Percentiles rank a stretch among this genome's conserved stretches.
phyloP scores from a whole-genome alignment of 768 basidiomycete species.

The Suillus variegatus region DNA sequence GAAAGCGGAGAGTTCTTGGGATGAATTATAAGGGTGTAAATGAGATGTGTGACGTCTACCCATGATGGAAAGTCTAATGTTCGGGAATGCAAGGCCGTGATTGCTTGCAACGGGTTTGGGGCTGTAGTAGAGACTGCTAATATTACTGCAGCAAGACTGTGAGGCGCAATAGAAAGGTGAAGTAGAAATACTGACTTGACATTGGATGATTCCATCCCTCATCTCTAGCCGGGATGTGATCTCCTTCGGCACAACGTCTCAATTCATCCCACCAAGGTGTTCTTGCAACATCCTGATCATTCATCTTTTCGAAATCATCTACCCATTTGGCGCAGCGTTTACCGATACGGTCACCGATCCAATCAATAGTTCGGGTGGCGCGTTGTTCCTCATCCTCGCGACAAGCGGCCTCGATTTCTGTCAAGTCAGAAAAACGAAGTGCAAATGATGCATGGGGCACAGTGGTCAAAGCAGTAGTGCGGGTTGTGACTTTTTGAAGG shows the following conservation, averaged over 20 bases:
- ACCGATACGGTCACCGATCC: slow-evolving; percentile 75
- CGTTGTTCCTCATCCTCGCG: slow-evolving; percentile 80
- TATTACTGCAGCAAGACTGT: slow-evolving; percentile 54
- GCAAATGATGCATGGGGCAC: slow-evolving; percentile 73
- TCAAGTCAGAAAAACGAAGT: slow-evolving; percentile 76
- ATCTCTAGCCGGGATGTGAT: slow-evolving; percentile 64
- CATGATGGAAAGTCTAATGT: slow-evolving; percentile 71
- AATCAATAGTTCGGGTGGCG: slow-evolving; percentile 80
- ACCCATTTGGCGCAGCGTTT: slow-evolving; percentile 70
- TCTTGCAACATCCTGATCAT: slow-evolving; percentile 41
- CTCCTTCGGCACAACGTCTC: slow-evolving; percentile 72
- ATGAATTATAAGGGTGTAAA: slow-evolving; percentile 79
- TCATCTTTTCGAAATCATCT: slow-evolving; percentile 55
- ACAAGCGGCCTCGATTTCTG: slow-evolving; percentile 71
- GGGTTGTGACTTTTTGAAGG: slow-evolving; percentile 63
- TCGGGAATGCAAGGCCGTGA: slow-evolving; percentile 73
- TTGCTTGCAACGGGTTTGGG: slow-evolving; percentile 78
- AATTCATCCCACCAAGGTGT: slow-evolving; percentile 93
- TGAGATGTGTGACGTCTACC: slow-evolving; percentile 73
- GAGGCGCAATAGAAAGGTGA: slow-evolving; percentile 14
- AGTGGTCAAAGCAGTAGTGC: slow-evolving; percentile 71
- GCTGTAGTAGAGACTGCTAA: slow-evolving; percentile 81
- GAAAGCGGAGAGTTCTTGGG: slow-evolving; percentile 67
- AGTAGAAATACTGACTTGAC: slow-evolving; percentile 53
- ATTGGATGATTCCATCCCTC: slow-evolving; percentile 91